phyloP scores from a whole-genome alignment of 306 rosid species.

The Bauhinia variegata region DNA sequence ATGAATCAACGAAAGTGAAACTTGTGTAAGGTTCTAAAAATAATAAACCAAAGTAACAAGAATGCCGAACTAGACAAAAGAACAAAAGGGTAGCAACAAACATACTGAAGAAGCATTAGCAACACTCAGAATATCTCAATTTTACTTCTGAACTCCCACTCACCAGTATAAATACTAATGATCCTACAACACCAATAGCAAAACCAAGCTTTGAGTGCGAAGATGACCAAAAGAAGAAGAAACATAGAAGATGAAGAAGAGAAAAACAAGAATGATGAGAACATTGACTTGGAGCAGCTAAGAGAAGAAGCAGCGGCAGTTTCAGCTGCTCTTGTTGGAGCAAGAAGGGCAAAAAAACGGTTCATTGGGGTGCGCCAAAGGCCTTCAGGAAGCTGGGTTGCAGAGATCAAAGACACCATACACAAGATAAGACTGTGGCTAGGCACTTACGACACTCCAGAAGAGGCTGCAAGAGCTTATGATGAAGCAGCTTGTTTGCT shows the following conservation, averaged over 20 bases:
- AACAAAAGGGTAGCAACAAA: slow-evolving; percentile 37
- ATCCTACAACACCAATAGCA: slow-evolving; percentile 19
- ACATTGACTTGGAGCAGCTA: slow-evolving; percentile 30
- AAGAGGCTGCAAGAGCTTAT: slow-evolving; percentile 36
- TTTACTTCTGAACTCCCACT: slow-evolving; percentile 21
- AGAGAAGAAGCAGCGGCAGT: slow-evolving; percentile 40
- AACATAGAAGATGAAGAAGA: slow-evolving; percentile 33
- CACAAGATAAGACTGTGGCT: slow-evolving; percentile 28
- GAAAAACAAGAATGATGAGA: not conserved
- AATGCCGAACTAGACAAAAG: slow-evolving; percentile 35
- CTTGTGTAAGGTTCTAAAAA: slow-evolving; percentile 37
- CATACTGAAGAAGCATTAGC: not conserved
- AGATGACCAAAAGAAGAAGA: slow-evolving; percentile 30
- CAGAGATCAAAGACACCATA: slow-evolving; percentile 26
- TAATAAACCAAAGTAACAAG: not conserved
- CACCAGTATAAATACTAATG: slow-evolving; percentile 28
- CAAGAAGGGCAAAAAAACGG: not conserved
- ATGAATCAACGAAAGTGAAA: slow-evolving; percentile 35
- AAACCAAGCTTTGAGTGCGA: slow-evolving; percentile 5
- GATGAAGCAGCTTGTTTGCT: slow-evolving; percentile 37
- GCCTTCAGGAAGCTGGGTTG: slow-evolving; percentile 29
- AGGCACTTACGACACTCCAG: slow-evolving; percentile 36
- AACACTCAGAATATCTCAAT: slow-evolving; percentile 39
- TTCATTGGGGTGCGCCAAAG: slow-evolving; percentile 20
- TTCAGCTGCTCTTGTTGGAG: not conserved